Base-by-base conservation (phyloP, 192 early-diverging fungal species). In the Umbelopsis ramanniana region DNA sequence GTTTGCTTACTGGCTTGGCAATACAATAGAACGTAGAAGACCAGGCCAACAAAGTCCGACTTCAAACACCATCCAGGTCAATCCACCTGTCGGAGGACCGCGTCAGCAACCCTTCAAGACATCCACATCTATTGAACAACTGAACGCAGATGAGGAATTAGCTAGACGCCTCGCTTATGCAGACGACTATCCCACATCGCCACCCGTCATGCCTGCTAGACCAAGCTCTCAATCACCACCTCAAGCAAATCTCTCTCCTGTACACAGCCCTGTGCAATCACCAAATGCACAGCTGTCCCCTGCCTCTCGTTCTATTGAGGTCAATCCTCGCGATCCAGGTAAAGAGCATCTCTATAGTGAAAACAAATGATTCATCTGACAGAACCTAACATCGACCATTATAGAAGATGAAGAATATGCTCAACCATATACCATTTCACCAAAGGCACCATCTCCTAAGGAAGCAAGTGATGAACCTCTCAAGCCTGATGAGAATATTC, bases 131-230 rank as follows among this genome's bases (percentile, higher is more conserved):
- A 75, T 80, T 33, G 83, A 82, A 6, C 86, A 88, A 40, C 37
- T 88, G 45, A 60, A 53, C 23, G 77, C 81, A 5, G 86, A 88
- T 29, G 86, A 88, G 69, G 86, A 85, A 67, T 82, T 83, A 69
- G 86, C 86, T 55, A 77, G 83, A 22, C 79, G 72, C 19, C 52
- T 88, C 43, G 84, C 84, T 3, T 24, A 72, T 37, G 67, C 69
- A 12, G 74, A 70, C 21, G 50, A 40, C 17, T 35, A 29, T 63
- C 19, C 33, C 35, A 37, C 26, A 14, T 26, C 57, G 12, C 57
- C 57, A 19, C 57, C 57, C 37, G 21, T 23, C 23, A 63, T 63
- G 57, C 57, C 57, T 14, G 33, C 29, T 35, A 29, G 57, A 63
- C 57, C 57, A 29, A 50, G 15, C 6, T 50, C 48, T 63, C 57